Conservation (phyloP, 768 basidiomycete genomes). For the Exsudoporus frostii region DNA sequence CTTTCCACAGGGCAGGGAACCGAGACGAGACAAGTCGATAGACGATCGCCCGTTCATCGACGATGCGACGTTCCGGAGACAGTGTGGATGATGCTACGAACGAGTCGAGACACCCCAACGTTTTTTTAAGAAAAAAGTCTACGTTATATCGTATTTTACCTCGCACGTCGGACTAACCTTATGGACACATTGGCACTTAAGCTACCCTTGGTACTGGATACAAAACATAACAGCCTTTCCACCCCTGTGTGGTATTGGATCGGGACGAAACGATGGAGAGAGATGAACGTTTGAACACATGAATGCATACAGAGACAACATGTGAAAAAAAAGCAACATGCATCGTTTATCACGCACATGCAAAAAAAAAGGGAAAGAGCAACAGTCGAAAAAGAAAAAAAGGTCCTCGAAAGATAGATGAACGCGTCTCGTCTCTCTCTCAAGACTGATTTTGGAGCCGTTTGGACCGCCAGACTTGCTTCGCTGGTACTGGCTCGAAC, state of each 20-base stretch:
- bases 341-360: too few species aligned
- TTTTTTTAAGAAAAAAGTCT: too few species aligned
- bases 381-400: neutral
- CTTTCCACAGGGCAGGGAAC: neutral
- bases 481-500: conserved; percentile 55
- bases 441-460: conserved; percentile 13
- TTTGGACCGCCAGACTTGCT: conserved; percentile 23
- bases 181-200: neutral
- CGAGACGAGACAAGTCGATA: neutral
- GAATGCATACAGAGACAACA: neutral
- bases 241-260: conserved; percentile 8
- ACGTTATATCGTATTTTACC: neutral
- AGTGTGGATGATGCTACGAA: too few species aligned
- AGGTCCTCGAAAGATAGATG: neutral
- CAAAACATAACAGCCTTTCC: neutral
- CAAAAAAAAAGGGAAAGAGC: neutral
- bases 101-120: too few species aligned
- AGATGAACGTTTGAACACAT: neutral
- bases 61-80: neutral
- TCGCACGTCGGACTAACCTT: neutral
- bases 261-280: neutral
- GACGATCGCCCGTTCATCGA: neutral
- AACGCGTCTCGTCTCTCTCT: neutral
- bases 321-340: neutral
- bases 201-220: conserved; percentile 13